These are phyloP conservation scores for Exophiala dermatitidis DNA, from an alignment of 2,329 filamentous ascomycete species.

Conservation along the genomic window DNA sequence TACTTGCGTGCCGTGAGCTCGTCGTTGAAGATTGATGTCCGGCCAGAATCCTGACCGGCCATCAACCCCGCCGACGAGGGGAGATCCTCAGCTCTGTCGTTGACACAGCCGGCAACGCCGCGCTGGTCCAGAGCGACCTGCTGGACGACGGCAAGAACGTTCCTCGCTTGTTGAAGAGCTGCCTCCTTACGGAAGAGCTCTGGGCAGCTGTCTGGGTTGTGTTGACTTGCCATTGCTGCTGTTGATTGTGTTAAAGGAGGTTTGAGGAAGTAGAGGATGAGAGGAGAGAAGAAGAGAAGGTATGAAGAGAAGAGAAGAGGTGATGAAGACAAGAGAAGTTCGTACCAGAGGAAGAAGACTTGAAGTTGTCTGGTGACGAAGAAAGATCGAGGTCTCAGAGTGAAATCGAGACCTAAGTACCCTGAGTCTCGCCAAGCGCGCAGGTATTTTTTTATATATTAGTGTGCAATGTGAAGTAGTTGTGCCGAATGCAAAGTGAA, in stretches of 20 bases:
- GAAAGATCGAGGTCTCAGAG: not conserved
- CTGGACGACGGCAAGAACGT: not conserved
- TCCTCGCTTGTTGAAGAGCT: not conserved
- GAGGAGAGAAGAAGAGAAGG: not conserved
- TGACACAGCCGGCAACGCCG: slow-evolving; percentile 4
- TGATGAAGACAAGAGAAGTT: not conserved
- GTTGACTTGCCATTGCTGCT: not conserved
- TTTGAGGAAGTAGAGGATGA: not conserved
- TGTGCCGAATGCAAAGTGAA: not conserved
- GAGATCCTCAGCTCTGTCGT: not conserved
- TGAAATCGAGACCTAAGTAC: not conserved
- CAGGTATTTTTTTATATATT: not conserved
- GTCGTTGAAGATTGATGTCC: slow-evolving; percentile 8
- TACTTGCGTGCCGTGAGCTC: slow-evolving; percentile 12
- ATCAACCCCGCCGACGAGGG: slow-evolving; percentile 4
- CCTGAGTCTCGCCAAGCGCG: not conserved
- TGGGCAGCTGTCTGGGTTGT: slow-evolving; percentile 5
- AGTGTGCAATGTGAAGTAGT: not conserved
- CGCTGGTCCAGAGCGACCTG: not conserved
- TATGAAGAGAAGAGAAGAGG: no score
- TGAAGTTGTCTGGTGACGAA: slow-evolving; percentile 10
- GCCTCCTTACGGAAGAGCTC: not conserved
- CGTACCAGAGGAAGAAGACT: not conserved
- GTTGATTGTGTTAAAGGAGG: not conserved
- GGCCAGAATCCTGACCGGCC: not conserved